A percentile compares a stretch with the other conserved stretches of the same genome.
phyloP scores from a whole-genome alignment of 768 basidiomycete genomes.

The Leccinum aurantiacum region DNA sequence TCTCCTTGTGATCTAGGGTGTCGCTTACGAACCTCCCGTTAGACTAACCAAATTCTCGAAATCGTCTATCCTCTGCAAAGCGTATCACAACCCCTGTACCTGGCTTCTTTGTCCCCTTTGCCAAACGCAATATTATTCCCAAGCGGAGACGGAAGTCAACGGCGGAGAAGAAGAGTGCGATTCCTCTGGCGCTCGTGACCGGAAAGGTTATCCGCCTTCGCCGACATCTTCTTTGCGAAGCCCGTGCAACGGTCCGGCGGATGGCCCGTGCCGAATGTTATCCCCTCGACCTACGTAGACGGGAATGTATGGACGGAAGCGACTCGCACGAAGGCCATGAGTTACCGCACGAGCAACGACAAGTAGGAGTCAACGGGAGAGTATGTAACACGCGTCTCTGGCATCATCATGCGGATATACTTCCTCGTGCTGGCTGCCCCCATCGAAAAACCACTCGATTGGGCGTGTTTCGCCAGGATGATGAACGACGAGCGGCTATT shows the following conservation, averaged over 20 bases:
- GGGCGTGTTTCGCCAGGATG: constrained; percentile 73
- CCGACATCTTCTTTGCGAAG: constrained; percentile 78
- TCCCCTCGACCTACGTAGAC: constrained; percentile 54
- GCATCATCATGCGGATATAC: constrained; percentile 79
- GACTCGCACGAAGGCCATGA: constrained; percentile 52
- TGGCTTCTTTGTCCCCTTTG: constrained; percentile 81
- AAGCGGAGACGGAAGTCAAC: constrained; percentile 91
- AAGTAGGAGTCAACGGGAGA: constrained; percentile 59
- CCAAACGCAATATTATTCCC: constrained; percentile 81
- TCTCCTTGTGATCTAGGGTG: constrained; percentile 7
- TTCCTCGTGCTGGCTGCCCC: constrained; percentile 59
- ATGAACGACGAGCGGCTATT: constrained; percentile 51
- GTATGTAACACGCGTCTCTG: constrained; percentile 66
- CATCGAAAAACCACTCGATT: constrained; percentile 45
- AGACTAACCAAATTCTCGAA: constrained; percentile 45
- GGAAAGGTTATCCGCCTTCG: constrained; percentile 56
- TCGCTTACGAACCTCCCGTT: constrained; percentile 12
- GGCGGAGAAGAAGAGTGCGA: constrained; percentile 82
- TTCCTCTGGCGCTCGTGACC: constrained; percentile 73
- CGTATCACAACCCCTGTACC: constrained; percentile 49
- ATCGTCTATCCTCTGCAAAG: constrained; percentile 36
- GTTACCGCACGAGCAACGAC: constrained; percentile 46
- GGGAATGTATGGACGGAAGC: constrained; percentile 44
- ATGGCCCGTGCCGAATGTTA: constrained; percentile 74
- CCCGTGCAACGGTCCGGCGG: constrained; percentile 86